Evolutionary conservation across 2,329 filamentous ascomycete genomes (phyloP), one percentile per base, ranked within the genome.

Genomic region (Sporothrix sp.): DNA sequence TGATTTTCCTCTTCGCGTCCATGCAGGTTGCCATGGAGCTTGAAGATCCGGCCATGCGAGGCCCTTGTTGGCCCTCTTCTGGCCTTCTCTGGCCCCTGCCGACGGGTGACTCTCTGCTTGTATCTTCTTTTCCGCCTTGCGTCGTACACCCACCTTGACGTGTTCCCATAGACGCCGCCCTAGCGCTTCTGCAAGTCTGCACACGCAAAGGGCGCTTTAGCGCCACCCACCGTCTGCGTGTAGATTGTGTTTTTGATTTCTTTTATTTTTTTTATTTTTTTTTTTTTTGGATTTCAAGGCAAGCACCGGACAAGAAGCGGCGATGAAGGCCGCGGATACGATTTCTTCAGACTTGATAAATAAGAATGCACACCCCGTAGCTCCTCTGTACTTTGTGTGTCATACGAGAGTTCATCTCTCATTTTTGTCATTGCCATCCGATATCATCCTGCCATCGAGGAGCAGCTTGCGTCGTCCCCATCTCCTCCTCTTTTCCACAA

Each of bases 111-210:
- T 39, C 25, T 18, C 8, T n/a, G 13, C 16, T 30, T 36, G 13
- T 30, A 28, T 45, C 48, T 39, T 32, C 18, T 27, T 37, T 25
- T 8, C 36, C 35, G 16, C 23, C 20, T 32, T 36, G 43, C 23
- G 23, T 38, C 25, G 47, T 20, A 27, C 50, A 37, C 32, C 35
- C 30, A 14, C 27, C 40, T 44, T 16, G 27, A 42, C 13, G 18
- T 9, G 30, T 14, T 42, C 16, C 16, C 50, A 28, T 52, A 52
- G 50, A 48, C 50, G 50, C 50, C 50, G 46, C 35, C 40, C 47
- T 50, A 23, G 47, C 47, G 51, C 51, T 53, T 53, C 47, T 21
- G 42, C 48, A 40, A 27, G 28, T 46, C 40, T 38, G 13, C 36
- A 48, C 20, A 40, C 27, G 18, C 20, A 23, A 43, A 23, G 18